Percentiles rank a stretch among this genome's conserved stretches.
These are phyloP conservation scores for Epichloe elymi DNA, from an alignment of 2,329 filamentous ascomycete genomes.

Conservation along the genomic window DNA sequence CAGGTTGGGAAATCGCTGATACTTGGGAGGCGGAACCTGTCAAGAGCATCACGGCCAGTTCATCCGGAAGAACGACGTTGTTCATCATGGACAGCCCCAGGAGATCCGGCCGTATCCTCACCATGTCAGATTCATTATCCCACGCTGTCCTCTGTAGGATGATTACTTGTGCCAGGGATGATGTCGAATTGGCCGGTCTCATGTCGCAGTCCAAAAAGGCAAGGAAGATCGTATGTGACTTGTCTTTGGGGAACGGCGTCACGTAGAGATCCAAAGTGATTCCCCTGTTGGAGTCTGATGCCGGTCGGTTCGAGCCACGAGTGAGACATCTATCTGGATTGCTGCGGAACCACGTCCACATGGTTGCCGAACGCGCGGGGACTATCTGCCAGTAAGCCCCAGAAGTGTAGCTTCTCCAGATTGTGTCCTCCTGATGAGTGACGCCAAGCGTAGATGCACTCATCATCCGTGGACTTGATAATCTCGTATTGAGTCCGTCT, in stretches of 20 bases:
- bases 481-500: constrained; percentile 8
- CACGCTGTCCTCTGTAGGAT: constrained; percentile 17
- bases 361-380: not conserved
- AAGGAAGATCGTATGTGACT: constrained; percentile 15
- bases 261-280: constrained; percentile 7
- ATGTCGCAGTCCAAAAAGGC: constrained; percentile 18
- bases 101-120: constrained; percentile 14
- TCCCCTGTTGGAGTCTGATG: not conserved
- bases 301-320: not conserved
- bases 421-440: not conserved
- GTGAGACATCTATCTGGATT: not conserved
- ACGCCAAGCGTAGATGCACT: not conserved
- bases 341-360: not conserved
- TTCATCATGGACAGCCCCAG: constrained; percentile 15
- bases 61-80: constrained; percentile 13
- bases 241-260: constrained; percentile 15
- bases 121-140: constrained; percentile 16
- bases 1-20: not conserved
- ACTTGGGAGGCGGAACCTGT: not conserved
- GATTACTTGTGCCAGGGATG: constrained; percentile 10
- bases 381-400: not conserved
- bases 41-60: constrained; percentile 9
- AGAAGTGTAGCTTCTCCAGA: not conserved
- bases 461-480: not conserved
- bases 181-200: constrained; percentile 10